Evolutionary conservation across 2,329 filamentous ascomycete species (phyloP), one percentile per base, ranked within the genome.

Genomic region (Lachnellula hyalina): DNA sequence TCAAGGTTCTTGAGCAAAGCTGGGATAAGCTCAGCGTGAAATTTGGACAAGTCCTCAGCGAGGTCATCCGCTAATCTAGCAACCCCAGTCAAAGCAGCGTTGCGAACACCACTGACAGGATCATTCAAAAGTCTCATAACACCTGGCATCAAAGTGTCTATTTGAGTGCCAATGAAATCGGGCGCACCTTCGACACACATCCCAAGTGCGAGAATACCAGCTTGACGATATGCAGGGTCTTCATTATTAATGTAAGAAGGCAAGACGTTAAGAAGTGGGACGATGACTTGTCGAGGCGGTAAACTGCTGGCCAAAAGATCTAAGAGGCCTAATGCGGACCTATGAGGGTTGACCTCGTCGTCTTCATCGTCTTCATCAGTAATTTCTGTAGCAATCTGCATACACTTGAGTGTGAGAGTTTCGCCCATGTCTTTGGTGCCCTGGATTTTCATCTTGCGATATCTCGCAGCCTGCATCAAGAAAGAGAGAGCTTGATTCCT

Each of bases 121-220:
- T 99, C 94, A 68, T 90, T 81, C 40, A 99, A 83, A 8, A 97
- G 81, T 67, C 84, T 85, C 55, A 96, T 79, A 56, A 97, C 85
- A 64, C 89, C 80, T 48, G 94, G 94, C 71, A 97, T 83, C 62
- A 97, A 87, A 62, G 87, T 82, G 67, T 87, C 81, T 59, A 97
- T 83, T 74, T 99, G 94, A 19, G 92, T 96, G 61, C 90, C 90
- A 68, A 97, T 91, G 74, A 97, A 99, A 72, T 99, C 94, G 15
- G 94, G 94, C 32, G 94, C 93, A 65, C 94, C 94, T 77, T 97
- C 94, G 51, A 96, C 93, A 65, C 90, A 93, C 77, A 93, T 95
- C 56, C 93, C 93, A 5, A 99, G 82, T 48, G 93, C 87, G 59
- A 97, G 80, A 68, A 97, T 94, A 73, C 89, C 92, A 52, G 93